phyloP scores from a whole-genome alignment of 768 basidiomycete genomes.

The Tulasnella sp. region DNA sequence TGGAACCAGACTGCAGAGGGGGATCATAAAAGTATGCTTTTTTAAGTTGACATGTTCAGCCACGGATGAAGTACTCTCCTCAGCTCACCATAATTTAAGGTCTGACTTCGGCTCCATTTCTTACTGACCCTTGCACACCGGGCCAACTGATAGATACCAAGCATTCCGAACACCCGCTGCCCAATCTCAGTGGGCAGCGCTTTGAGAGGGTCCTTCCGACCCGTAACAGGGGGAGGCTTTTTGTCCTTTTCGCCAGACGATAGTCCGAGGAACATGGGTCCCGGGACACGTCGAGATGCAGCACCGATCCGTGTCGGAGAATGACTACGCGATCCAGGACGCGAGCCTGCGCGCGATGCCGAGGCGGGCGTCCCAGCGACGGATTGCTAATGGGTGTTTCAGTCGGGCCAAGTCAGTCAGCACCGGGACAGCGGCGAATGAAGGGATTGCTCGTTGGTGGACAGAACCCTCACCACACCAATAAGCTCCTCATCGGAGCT shows the following conservation, averaged over 20 bases:
- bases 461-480: slow-evolving; percentile 13
- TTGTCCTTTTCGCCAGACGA: slow-evolving; percentile 23
- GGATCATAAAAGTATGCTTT: slow-evolving; percentile 3
- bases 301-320: slow-evolving; percentile 28
- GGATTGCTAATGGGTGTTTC: slow-evolving; percentile 14
- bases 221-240: slow-evolving; percentile 5
- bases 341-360: slow-evolving; percentile 26
- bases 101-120: slow-evolving; percentile 83
- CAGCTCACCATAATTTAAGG: slow-evolving; percentile 72
- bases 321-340: slow-evolving; percentile 31
- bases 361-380: slow-evolving; percentile 14
- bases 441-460: not conserved
- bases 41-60: not conserved
- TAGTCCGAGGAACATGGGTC: slow-evolving; percentile 33
- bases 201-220: slow-evolving; percentile 52
- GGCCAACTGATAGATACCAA: slow-evolving; percentile 56
- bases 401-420: slow-evolving; percentile 36
- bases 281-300: slow-evolving; percentile 38
- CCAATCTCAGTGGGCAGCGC: slow-evolving; percentile 70
- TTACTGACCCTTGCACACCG: slow-evolving; percentile 69
- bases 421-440: slow-evolving; percentile 13
- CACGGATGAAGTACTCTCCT: not conserved
- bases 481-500: slow-evolving; percentile 22
- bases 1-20: slow-evolving; percentile 76
- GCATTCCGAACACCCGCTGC: slow-evolving; percentile 58